Percentiles rank a stretch among this genome's conserved stretches.
Evolutionary conservation across 2,329 filamentous ascomycete species (phyloP).

Genomic region (Fusarium sp.): DNA sequence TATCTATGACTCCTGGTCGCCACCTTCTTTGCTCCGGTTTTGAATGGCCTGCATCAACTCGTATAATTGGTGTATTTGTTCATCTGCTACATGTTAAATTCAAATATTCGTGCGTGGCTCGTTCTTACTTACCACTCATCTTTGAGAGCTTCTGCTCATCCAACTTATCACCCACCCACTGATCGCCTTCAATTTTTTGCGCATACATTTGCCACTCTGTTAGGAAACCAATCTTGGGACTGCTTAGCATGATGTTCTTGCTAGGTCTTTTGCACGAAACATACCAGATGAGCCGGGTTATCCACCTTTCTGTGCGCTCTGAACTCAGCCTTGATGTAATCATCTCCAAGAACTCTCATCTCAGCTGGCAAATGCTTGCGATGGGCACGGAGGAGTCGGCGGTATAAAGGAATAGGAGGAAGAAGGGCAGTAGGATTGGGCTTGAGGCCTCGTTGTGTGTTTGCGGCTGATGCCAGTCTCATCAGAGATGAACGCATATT

Average conservation of each 20-base stretch:
- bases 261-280: constrained; percentile 40
- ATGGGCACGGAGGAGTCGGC: constrained; percentile 86
- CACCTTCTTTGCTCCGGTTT: constrained; percentile 46
- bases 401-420: constrained; percentile 88
- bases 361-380: constrained; percentile 79
- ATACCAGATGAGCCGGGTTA: constrained; percentile 89
- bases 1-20: constrained; percentile 41
- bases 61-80: constrained; percentile 93
- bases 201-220: constrained; percentile 97
- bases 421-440: constrained; percentile 72
- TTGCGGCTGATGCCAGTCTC: constrained; percentile 51
- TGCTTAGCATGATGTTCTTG: constrained; percentile 9
- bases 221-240: constrained; percentile 84
- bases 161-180: constrained; percentile 85
- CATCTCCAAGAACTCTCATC: constrained; percentile 84
- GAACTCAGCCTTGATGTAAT: constrained; percentile 94
- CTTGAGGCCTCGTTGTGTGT: constrained; percentile 45
- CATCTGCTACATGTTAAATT: constrained; percentile 64
- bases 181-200: constrained; percentile 87
- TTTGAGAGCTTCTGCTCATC: constrained; percentile 87
- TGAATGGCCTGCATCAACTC: constrained; percentile 89
- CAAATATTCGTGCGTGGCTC: background rate
- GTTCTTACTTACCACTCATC: constrained; percentile 78
- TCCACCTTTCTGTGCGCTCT: constrained; percentile 83
- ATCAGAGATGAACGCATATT: constrained; percentile 43